Percentiles rank a stretch among this genome's conserved stretches.
These are phyloP conservation scores for Quercus rubra DNA, from an alignment of 306 rosid genomes.

Conservation along the genomic window DNA sequence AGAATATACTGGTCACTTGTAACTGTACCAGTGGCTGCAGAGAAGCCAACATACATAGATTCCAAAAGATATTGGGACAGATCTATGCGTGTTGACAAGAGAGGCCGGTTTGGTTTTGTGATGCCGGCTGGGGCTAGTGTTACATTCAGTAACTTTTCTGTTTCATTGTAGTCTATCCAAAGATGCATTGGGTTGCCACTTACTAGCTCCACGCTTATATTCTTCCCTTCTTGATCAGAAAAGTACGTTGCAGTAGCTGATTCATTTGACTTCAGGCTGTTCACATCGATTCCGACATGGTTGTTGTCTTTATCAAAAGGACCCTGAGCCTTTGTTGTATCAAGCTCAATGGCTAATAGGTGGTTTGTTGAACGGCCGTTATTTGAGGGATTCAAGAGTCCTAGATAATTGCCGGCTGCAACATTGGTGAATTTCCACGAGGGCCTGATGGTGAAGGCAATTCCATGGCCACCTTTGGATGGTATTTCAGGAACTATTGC, in stretches of 20 bases:
- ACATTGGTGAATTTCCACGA: conserved; percentile 2
- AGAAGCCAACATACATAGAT: too few species aligned
- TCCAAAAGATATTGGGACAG: too few species aligned
- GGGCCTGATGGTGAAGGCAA: conserved; percentile 29
- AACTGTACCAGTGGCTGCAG: too few species aligned
- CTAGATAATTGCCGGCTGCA: neutral
- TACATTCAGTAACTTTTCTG: too few species aligned
- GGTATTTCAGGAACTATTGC: neutral
- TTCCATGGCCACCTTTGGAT: conserved; percentile 12
- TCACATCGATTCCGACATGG: conserved; percentile 36
- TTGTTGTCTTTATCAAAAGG: neutral
- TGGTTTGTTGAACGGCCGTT: conserved; percentile 1
- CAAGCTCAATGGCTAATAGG: conserved; percentile 34
- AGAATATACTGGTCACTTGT: too few species aligned
- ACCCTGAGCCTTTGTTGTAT: accelerated
- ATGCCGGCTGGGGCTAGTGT: too few species aligned
- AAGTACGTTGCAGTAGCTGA: conserved; percentile 5
- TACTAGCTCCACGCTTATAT: neutral
- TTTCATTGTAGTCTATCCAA: too few species aligned
- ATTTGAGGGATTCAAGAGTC: neutral
- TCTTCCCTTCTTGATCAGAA: neutral
- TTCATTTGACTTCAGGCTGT: neutral
- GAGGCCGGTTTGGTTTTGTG: too few species aligned
- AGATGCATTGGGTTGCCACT: conserved; percentile 13
- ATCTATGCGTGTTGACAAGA: too few species aligned